Conservation (phyloP, 108 stramenopile genomes). For the Pseudonitzschia delicatissima region DNA sequence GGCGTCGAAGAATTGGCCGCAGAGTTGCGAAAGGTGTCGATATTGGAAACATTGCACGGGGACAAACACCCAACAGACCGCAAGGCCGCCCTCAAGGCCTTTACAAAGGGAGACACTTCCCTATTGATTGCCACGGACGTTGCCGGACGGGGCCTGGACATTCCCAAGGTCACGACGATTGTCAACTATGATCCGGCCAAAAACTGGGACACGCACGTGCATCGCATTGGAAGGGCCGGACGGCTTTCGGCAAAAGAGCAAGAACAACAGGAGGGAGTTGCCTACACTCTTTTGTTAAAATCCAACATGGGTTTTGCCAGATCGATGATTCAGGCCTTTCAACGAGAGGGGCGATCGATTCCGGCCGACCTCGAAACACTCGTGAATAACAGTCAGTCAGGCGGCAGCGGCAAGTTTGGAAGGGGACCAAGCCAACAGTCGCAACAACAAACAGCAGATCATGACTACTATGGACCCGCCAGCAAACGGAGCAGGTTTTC, state of each 20-base stretch:
- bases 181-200: constrained; percentile 93
- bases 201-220: constrained; percentile 91
- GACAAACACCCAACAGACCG: constrained; percentile 93
- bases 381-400: too few relatives aligned
- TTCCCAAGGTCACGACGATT: constrained; percentile 88
- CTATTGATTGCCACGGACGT: constrained; percentile 98
- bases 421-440: background rate
- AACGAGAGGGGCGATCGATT: constrained; percentile 65
- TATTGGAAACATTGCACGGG: constrained; percentile 92
- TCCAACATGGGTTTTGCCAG: constrained; percentile 75
- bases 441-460: background rate
- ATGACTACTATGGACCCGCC: background rate
- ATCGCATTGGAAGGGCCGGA: constrained; percentile 96
- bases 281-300: constrained; percentile 74
- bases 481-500: too few relatives aligned
- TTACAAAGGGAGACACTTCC: constrained; percentile 67
- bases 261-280: constrained; percentile 58
- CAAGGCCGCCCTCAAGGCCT: constrained; percentile 84
- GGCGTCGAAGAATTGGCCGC: constrained; percentile 64
- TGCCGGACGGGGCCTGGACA: constrained; percentile 96
- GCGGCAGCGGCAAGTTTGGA: too few relatives aligned
- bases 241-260: constrained; percentile 69
- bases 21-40: constrained; percentile 16
- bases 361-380: constrained; percentile 45
- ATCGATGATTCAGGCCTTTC: constrained; percentile 54